Evolutionary conservation across 140 eudicot species (phyloP), one percentile per base, ranked within the genome.

Genomic region (Bidens hawaiensis): DNA sequence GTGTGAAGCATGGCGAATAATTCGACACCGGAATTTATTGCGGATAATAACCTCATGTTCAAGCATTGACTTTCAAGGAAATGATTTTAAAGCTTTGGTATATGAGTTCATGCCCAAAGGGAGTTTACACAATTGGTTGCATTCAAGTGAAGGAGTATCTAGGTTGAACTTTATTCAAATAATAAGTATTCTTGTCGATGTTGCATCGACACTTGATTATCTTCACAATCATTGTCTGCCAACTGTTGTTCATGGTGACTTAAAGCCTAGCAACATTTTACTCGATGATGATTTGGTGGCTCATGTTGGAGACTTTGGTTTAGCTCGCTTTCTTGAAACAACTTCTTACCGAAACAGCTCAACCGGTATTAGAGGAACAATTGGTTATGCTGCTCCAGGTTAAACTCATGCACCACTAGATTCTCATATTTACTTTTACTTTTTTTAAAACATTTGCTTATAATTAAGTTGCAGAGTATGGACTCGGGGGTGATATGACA

Each of bases 41-140:
- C 75, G 46, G 43, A 45, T 79, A 14, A 8, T 79, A 2, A 65
- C 78, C 14, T 64, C 42, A 1, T 70, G 81, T 52, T 75, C 81
- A 24, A 53, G 69, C 30, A 18, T 70, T 26, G 78, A 79, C 56
- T 45, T 41, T 26, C 71, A 79, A 19, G 81, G 81, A 1, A 70
- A 50, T 40, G 85, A 74, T 18, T 79, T 79, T 58, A 75, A 75
- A 46, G 75, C 81, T 22, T 41, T 79, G 25, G 85, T 79, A 2
- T 69, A 70, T 43, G 79, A 69, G 24, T 63, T 40, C 40, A 45
- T 75, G 71, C 53, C 68, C 0, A 69, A 56, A 23, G 81, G 81
- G 38, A 69, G 72, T 30, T 23, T 76, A 5, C 73, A 76, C 2
- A 17, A 28, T 3, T 76, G 57, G 69, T 38, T 70, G 61, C 71